Conservation (phyloP, 495 filamentous ascomycete species). For the Cercophora sp. region DNA sequence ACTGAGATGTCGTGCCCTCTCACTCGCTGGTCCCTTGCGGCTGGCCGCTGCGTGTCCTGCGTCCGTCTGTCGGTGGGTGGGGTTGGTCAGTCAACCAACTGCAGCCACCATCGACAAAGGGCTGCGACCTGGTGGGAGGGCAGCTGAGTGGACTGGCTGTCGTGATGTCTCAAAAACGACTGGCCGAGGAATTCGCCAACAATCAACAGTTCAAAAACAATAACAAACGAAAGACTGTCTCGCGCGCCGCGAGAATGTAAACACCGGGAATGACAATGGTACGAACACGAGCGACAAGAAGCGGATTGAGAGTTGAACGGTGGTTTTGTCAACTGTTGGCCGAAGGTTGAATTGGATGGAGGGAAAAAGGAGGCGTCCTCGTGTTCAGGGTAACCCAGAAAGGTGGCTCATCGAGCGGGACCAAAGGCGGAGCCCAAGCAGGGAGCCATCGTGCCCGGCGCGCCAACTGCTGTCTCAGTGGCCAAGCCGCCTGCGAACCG, state of each 20-base stretch:
- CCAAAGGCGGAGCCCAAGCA: neutral
- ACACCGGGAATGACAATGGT: neutral
- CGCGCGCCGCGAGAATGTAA: slow-evolving; percentile 17
- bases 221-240: slow-evolving; percentile 27
- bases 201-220: slow-evolving; percentile 15
- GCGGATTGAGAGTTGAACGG: slow-evolving; percentile 7
- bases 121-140: neutral
- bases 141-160: slow-evolving; percentile 11
- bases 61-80: slow-evolving; percentile 10
- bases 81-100: slow-evolving; percentile 18
- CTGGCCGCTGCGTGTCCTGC: neutral
- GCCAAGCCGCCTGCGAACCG: too few species aligned
- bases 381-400: neutral
- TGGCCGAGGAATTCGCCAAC: slow-evolving; percentile 6
- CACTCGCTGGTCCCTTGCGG: too few species aligned
- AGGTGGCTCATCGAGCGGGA: neutral
- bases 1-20: slow-evolving; percentile 1
- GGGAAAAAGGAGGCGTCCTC: neutral
- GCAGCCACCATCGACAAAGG: slow-evolving; percentile 19
- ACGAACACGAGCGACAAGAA: slow-evolving; percentile 11
- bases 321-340: too few species aligned
- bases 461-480: too few species aligned
- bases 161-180: slow-evolving; percentile 13
- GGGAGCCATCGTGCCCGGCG: neutral
- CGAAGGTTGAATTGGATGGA: too few species aligned